Conservation (phyloP, 352 stramenopile species). For the Phytophthora melonis region DNA sequence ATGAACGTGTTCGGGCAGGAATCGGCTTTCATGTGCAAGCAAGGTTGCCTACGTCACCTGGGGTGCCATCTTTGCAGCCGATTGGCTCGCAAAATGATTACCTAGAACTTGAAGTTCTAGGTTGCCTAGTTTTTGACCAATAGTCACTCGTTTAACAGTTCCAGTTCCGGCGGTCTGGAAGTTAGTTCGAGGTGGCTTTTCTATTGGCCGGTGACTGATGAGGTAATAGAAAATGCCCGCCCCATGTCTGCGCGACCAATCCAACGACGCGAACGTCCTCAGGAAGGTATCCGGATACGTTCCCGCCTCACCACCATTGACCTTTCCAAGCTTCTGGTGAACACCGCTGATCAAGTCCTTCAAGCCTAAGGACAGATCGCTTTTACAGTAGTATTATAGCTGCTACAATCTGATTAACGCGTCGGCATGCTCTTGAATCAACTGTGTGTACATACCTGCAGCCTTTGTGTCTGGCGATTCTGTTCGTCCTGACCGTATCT, state of each 20-base stretch:
- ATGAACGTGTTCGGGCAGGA: not conserved
- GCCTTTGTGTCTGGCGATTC: no score
- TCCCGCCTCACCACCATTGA: no score
- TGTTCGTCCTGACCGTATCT: no score
- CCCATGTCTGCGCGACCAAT: not conserved
- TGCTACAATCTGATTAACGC: no score
- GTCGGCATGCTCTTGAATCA: no score
- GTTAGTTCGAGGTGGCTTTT: conserved; percentile 17
- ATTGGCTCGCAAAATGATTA: conserved; percentile 6
- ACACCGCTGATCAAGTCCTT: no score
- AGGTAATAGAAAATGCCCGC: not conserved
- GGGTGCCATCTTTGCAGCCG: not conserved
- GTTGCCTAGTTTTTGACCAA: not conserved
- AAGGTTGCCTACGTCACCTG: not conserved
- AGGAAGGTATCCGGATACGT: no score
- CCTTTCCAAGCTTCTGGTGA: no score
- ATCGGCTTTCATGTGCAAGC: conserved; percentile 11
- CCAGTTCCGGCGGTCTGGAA: conserved; percentile 25
- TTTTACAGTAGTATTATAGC: no score
- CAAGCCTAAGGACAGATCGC: no score
- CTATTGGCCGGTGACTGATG: not conserved
- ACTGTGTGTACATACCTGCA: no score
- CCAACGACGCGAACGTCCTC: no score
- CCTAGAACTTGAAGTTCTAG: conserved; percentile 28
- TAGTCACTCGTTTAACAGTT: conserved; percentile 27